Evolutionary conservation across 495 filamentous ascomycete genomes (phyloP), one percentile per base, ranked within the genome.

Genomic region (Zalerion maritima): DNA sequence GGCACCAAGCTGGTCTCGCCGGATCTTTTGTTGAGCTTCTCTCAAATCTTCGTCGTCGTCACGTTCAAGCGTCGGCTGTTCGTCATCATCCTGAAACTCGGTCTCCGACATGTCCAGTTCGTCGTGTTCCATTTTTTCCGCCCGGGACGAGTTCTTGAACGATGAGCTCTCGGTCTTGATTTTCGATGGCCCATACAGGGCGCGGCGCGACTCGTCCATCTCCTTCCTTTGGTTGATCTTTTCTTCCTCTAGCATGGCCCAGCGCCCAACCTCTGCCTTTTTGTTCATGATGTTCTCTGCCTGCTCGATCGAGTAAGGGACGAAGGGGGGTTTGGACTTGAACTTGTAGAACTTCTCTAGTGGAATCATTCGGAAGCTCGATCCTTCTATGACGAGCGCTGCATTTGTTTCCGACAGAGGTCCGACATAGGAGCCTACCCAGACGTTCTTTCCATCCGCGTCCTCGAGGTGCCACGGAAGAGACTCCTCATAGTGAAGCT

Each of bases 391-490:
- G 9, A 80, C 62, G 33, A 97, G 71, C 14, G 85, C 73, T 5
- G 79, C 75, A 36, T 69, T 67, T 0, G 67, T 71, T 24, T 86
- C 74, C 0, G 84, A 91, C 26, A 94, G 56, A 14, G 78, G 77
- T 7, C 75, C 75, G 45, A 94, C 78, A 39, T 94, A 92, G 24
- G 75, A 78, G 12, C 87, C 91, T 14, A 86, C 76, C 85, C 85
- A 97, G 2, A 76, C 77, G 38, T 91, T 80, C 44, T 83, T 91
- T 43, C 82, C 79, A 41, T 94, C 86, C 31, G 85, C 91, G 51
- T 97, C 89, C 45, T 97, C 89, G 26, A 97, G 50, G 47, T 94
- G 85, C 89, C 89, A 97, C 6, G 91, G 91, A 22, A 93, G 55
- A 5, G 82, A 79, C 45, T 97, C 89, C 48, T 97, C 91, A 39